Percentiles rank a stretch among this genome's conserved stretches.
Evolutionary conservation across 495 filamentous ascomycete genomes (phyloP).

Genomic region (Cudoniella acicularis): DNA sequence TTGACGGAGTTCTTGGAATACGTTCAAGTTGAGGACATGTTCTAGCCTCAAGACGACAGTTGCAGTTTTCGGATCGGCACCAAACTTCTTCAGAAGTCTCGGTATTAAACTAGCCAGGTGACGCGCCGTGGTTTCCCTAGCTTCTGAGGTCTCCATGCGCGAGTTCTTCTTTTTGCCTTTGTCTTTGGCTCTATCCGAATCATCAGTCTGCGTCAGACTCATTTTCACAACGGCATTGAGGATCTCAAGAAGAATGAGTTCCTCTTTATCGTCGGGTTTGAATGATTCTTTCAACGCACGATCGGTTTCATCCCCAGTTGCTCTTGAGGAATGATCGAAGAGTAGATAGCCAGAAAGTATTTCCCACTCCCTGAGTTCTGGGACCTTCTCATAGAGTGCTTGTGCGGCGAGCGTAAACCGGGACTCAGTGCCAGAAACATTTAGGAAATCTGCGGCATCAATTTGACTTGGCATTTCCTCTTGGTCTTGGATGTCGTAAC

Average conservation of each 20-base stretch:
- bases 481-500: conserved; percentile 63
- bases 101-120: conserved; percentile 76
- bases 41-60: conserved; percentile 83
- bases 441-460: conserved; percentile 40
- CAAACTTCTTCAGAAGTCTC: conserved; percentile 84
- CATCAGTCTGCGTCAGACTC: conserved; percentile 54
- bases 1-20: conserved; percentile 86
- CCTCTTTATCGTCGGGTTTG: conserved; percentile 59
- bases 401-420: conserved; percentile 82
- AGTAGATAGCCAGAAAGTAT: conserved; percentile 83
- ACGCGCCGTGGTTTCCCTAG: conserved; percentile 69
- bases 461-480: conserved; percentile 28
- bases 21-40: conserved; percentile 78
- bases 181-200: conserved; percentile 62
- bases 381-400: conserved; percentile 75
- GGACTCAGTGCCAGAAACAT: conserved; percentile 62
- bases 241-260: conserved; percentile 80
- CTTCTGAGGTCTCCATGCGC: conserved; percentile 56
- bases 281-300: conserved; percentile 15
- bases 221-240: conserved; percentile 74
- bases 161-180: conserved; percentile 63
- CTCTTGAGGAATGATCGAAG: conserved; percentile 71
- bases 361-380: conserved; percentile 82
- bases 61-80: conserved; percentile 79
- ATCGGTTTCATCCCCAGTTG: conserved; percentile 10